These are phyloP conservation scores for Physocladia obscura DNA, from an alignment of 192 early-diverging fungal genomes.

Conservation along the genomic window DNA sequence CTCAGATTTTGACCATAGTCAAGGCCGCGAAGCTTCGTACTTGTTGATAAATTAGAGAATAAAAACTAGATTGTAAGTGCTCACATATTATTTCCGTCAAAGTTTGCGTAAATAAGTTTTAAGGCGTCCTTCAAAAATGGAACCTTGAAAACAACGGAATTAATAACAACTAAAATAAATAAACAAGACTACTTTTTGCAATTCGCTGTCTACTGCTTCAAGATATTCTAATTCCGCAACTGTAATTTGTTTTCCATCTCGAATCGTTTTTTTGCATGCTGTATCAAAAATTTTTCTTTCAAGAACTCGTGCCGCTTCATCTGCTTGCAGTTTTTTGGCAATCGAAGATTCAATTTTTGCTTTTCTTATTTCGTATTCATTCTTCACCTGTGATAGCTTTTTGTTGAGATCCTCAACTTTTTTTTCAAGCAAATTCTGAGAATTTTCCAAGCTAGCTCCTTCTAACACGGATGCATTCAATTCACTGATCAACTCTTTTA, in stretches of 20 bases:
- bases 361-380: constrained; percentile 2
- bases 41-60: too few species aligned
- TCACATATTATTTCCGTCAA: constrained; percentile 20
- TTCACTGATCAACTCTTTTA: not conserved
- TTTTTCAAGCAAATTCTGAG: not conserved
- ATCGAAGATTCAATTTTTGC: constrained; percentile 4
- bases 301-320: constrained; percentile 20
- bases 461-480: not conserved
- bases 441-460: not conserved
- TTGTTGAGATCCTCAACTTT: constrained; percentile 8
- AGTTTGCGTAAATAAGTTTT: constrained; percentile 19
- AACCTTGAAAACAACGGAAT: constrained; percentile 4
- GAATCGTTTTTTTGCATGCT: not conserved
- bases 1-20: constrained; percentile 9
- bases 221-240: constrained; percentile 19
- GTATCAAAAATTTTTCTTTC: constrained; percentile 10
- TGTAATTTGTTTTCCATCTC: constrained; percentile 1
- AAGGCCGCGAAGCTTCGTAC: constrained; percentile 14
- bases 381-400: not conserved
- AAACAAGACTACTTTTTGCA: constrained; percentile 17
- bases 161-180: not conserved
- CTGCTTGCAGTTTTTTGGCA: constrained; percentile 4
- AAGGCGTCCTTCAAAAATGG: constrained; percentile 24
- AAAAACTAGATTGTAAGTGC: too few species aligned
- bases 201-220: constrained; percentile 14